Base-by-base conservation (phyloP, 2,329 filamentous ascomycete genomes). In the Monilinia polystroma region DNA sequence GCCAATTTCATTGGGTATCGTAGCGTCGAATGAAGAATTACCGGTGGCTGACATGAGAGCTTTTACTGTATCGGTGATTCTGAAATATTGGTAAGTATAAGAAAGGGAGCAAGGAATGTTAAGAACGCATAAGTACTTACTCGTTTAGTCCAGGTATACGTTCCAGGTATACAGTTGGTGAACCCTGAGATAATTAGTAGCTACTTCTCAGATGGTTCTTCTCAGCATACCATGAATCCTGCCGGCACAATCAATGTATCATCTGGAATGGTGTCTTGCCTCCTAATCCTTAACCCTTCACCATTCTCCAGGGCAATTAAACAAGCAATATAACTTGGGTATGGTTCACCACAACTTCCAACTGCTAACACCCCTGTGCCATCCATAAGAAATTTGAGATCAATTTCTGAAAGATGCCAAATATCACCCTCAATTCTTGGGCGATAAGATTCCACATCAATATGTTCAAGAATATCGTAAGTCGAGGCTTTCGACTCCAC, bases 1-100 rank as follows among this genome's bases (percentile, higher is more conserved):
- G n/a, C 88, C 88, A 64, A 90, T 87, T 72, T 90, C 87, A 14
- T 89, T 75, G 1, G 85, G 81, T 68, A 90, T 85, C 68, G 89
- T 83, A 49, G 85, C 84, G 26, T 86, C 73, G 56, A 75, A 75
- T 12, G 69, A 66, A 20, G 66, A 63, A 10, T 74, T 38, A 12
- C 69, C 70, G 6, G 68, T 68, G 4, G 65, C 51, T 53, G 69
- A 63, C 68, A 76, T 69, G 18, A 74, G 69, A 26, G 68, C 69
- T 66, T 72, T 70, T 45, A 76, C 72, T 4, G 74, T 72, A 63
- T 75, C 71, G 14, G 70, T 72, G 3, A 75, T 69, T 68, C 74
- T 75, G 51, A 4, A 47, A 41, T 52, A 47, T 14, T 53, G 16
- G 41, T 18, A 12, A 51, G 29, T n/a, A 26, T 41, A 14, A 2